A percentile compares a stretch with the other conserved stretches of the same genome.
Evolutionary conservation across 495 filamentous ascomycete species (phyloP).

Genomic region (Penicillium coffeae): DNA sequence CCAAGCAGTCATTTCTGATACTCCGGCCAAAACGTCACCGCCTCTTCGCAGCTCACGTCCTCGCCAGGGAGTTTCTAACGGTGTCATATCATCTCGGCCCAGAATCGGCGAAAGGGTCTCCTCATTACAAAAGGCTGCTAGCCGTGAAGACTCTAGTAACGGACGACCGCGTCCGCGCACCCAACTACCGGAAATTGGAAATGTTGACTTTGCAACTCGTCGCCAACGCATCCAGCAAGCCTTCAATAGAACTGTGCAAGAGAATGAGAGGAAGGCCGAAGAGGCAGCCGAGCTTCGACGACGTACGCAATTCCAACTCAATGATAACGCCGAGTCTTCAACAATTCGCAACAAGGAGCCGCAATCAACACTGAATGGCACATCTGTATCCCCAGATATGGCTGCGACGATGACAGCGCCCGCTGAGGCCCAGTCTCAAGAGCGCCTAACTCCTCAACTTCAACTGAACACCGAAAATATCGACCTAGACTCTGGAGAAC

Average conservation of each 20-base stretch:
- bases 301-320: conserved; percentile 29
- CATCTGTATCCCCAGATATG: conserved; percentile 20
- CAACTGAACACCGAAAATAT: conserved; percentile 23
- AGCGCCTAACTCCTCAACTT: conserved; percentile 22
- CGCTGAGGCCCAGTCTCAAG: not conserved
- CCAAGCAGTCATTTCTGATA: conserved; percentile 63
- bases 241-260: conserved; percentile 71
- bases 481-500: not conserved
- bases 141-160: conserved; percentile 27
- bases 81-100: conserved; percentile 49
- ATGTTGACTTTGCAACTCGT: conserved; percentile 74
- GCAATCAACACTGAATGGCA: conserved; percentile 24
- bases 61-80: conserved; percentile 71
- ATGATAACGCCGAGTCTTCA: conserved; percentile 8
- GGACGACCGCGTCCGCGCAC: conserved; percentile 36
- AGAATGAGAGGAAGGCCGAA: conserved; percentile 59
- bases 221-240: conserved; percentile 75
- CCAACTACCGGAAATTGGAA: conserved; percentile 55
- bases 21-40: conserved; percentile 62
- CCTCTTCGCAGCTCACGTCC: conserved; percentile 78
- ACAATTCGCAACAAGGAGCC: conserved; percentile 17
- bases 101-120: conserved; percentile 50
- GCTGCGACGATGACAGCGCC: conserved; percentile 28
- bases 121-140: conserved; percentile 33
- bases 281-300: conserved; percentile 43